Base-by-base conservation (phyloP, 169 alveolate species). In the Miamiensis avidus region DNA sequence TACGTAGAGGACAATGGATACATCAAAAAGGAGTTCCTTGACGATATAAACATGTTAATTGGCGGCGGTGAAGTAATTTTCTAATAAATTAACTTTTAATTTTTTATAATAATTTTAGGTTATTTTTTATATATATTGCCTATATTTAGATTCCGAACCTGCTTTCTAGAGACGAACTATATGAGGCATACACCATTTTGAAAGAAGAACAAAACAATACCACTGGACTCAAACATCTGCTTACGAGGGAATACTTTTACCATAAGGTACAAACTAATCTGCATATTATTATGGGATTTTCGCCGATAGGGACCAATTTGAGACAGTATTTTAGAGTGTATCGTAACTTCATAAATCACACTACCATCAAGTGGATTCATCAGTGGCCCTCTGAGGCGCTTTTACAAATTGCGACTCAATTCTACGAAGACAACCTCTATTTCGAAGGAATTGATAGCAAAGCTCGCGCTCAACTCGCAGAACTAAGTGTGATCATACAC, bases 1-100 rank as follows among this genome's bases (percentile, higher is more conserved):
- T 31, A 90, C 20, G 69, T 94, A 29, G 91, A 89, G 74, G 97
- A 94, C 88, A 94, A 91, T 75, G 91, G 91, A 77, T 92, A 90
- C 74, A 91, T 94, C 25, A 89, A 91, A 74, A 94, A 91, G 82
- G 73, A 88, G 26, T 94, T 94, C 93, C 81, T 94, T 15, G 97
- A 91, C 79, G 94, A 94, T 89, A 88, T 94, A 31, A 92, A 92
- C 87, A 89, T 83, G 79, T 74, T 94, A 28, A 78, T 94, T 27
- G 88, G 89, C 65, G 86, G 94, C 64, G 94, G 94, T 32, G 93
- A 93, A 91, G 92, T 94, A 26, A 49, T n/a, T n/a, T n/a, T 95
- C 94, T 32, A 93, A n/a, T n/a, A n/a, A n/a, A n/a, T n/a, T n/a
- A n/a, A n/a, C n/a, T n/a, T n/a, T n/a, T n/a, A n/a, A n/a, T n/a